Conservation (phyloP, 2,329 filamentous ascomycete species). For the Fusarium caatingaense region DNA sequence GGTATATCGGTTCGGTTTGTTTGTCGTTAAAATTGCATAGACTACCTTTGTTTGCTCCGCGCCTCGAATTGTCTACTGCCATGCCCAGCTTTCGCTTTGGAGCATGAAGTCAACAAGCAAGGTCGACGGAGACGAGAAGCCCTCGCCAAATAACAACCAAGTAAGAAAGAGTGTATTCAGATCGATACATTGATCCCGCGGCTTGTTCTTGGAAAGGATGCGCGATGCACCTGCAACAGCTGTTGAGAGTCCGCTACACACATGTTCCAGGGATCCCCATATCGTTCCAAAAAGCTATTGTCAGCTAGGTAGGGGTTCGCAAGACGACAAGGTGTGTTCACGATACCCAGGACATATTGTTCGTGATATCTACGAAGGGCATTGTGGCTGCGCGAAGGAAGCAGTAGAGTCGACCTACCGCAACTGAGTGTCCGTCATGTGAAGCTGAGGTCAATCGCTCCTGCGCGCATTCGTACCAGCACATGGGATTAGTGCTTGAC, state of each 20-base stretch:
- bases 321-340: background rate
- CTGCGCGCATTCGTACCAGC: background rate
- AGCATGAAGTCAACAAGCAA: background rate
- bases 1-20: background rate
- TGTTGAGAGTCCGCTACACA: background rate
- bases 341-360: background rate
- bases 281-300: background rate
- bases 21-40: background rate
- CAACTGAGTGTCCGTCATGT: background rate
- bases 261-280: background rate
- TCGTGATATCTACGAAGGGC: background rate
- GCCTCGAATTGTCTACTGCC: background rate
- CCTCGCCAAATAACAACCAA: background rate
- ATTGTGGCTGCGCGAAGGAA: background rate
- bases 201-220: background rate
- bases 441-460: background rate
- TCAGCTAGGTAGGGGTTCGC: background rate
- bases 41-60: background rate
- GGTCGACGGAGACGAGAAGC: background rate
- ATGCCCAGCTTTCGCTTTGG: background rate
- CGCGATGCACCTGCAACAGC: background rate
- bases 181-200: background rate
- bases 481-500: background rate
- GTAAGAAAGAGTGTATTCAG: background rate
- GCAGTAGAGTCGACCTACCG: background rate